phyloP scores from a whole-genome alignment of 1,284 basidiomycete genomes.

The Erythrobasidium hasegawianum region DNA sequence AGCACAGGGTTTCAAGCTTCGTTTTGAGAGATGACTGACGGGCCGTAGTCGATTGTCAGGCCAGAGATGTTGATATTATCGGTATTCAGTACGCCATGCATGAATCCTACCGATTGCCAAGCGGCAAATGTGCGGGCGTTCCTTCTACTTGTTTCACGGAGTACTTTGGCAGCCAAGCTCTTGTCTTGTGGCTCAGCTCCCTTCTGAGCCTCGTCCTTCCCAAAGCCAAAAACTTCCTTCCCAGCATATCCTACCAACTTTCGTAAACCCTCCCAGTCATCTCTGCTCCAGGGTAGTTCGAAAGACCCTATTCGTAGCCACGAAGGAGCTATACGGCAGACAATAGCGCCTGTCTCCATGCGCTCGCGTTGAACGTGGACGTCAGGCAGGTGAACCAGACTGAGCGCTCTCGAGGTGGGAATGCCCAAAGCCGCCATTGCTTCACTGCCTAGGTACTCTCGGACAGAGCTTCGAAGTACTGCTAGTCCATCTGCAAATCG shows the following conservation, averaged over 20 bases:
- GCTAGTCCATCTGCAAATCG: constrained; percentile 87
- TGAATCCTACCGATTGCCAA: constrained; percentile 65
- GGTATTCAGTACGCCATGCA: constrained; percentile 79
- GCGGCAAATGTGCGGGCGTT: constrained; percentile 87
- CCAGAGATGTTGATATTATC: constrained; percentile 63
- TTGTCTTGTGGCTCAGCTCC: constrained; percentile 10
- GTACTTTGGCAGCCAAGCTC: constrained; percentile 55
- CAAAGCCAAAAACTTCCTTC: constrained; percentile 60
- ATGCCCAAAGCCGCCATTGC: constrained; percentile 83
- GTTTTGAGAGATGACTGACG: constrained; percentile 34
- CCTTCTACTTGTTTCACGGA: constrained; percentile 70
- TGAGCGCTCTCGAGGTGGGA: constrained; percentile 82
- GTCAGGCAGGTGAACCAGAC: constrained; percentile 70
- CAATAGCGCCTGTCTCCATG: constrained; percentile 72
- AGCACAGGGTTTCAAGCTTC: neutral
- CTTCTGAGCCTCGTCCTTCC: constrained; percentile 7
- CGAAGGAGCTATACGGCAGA: constrained; percentile 78
- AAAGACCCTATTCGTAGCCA: constrained; percentile 79
- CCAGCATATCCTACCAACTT: constrained; percentile 55
- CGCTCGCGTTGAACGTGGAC: constrained; percentile 74
- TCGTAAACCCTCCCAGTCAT: constrained; percentile 69
- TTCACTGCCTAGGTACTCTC: constrained; percentile 64
- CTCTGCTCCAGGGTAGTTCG: constrained; percentile 54
- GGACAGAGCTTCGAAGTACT: constrained; percentile 82
- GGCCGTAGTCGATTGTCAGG: constrained; percentile 75